A percentile compares a stretch with the other conserved stretches of the same genome.
Conservation (phyloP, 2,329 filamentous ascomycete genomes). For the Paecilomyces sp. region DNA sequence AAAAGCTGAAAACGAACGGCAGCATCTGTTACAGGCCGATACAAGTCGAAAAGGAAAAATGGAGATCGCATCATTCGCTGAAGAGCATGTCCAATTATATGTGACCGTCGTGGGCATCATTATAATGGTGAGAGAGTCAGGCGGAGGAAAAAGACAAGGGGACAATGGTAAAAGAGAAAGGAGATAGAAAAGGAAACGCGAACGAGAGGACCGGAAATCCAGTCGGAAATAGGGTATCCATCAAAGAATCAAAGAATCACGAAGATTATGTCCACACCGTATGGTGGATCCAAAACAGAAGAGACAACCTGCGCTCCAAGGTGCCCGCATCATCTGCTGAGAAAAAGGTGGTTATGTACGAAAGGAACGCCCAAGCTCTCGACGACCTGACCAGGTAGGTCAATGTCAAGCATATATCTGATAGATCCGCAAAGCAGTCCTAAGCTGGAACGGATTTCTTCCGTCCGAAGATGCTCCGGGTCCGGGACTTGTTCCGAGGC, state of each 20-base stretch:
- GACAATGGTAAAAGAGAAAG: conserved; percentile 5
- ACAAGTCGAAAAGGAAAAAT: not conserved
- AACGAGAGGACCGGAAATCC: conserved; percentile 1
- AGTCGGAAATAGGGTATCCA: conserved; percentile 14
- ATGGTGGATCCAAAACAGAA: conserved; percentile 1
- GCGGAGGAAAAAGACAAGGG: conserved; percentile 1
- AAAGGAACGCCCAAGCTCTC: not conserved
- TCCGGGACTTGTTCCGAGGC: conserved; percentile 66
- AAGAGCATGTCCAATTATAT: conserved; percentile 7
- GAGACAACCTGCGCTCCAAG: conserved; percentile 1
- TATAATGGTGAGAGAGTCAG: conserved; percentile 4
- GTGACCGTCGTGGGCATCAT: conserved; percentile 15
- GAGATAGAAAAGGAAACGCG: conserved; percentile 2
- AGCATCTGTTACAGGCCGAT: not conserved
- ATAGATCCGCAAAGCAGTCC: not conserved
- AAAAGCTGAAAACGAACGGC: not conserved
- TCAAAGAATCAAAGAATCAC: conserved; percentile 12
- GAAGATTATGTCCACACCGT: conserved; percentile 1
- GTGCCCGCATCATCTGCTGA: not conserved
- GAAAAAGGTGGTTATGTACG: not conserved
- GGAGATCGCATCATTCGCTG: conserved; percentile 7
- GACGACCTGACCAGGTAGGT: not conserved
- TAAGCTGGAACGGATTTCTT: conserved; percentile 37
- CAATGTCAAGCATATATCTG: not conserved
- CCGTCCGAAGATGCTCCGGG: conserved; percentile 64